Conservation (phyloP, 768 basidiomycete genomes). For the Panellus pusillus region DNA sequence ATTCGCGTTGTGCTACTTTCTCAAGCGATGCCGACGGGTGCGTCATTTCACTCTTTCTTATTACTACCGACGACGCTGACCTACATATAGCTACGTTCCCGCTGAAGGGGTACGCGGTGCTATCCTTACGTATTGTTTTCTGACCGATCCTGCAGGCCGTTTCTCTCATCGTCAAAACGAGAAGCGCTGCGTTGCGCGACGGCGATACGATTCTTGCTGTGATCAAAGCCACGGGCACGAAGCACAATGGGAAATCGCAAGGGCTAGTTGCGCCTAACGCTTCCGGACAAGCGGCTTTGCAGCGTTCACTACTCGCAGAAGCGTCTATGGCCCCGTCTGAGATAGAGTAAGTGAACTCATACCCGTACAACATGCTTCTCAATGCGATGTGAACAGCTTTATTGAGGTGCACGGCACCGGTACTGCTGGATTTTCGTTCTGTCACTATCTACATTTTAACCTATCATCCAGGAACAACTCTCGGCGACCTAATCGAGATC, state of each 20-base stretch:
- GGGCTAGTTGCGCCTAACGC: constrained; percentile 36
- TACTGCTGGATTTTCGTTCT: constrained; percentile 2
- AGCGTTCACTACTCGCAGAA: constrained; percentile 29
- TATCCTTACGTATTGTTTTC: neutral
- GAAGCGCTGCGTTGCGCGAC: constrained; percentile 33
- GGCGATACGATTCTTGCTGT: constrained; percentile 34
- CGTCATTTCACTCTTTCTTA: neutral
- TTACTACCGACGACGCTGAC: neutral
- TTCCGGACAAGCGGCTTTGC: constrained; percentile 33
- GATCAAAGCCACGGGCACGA: constrained; percentile 31
- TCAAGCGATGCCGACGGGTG: constrained; percentile 37
- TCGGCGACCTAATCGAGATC: constrained; percentile 38
- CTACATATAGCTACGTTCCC: constrained; percentile 31
- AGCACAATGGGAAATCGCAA: constrained; percentile 36
- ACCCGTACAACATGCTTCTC: neutral
- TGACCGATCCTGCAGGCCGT: constrained; percentile 18
- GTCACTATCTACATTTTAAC: neutral
- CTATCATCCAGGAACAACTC: constrained; percentile 27
- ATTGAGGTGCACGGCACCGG: constrained; percentile 39
- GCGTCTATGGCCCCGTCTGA: constrained; percentile 30
- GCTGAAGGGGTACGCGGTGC: constrained; percentile 29
- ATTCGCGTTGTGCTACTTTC: constrained; percentile 36
- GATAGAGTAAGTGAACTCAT: constrained; percentile 31
- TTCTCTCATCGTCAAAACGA: constrained; percentile 35
- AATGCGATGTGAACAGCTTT: constrained; percentile 25